Evolutionary conservation across 441 rosid species (phyloP), one percentile per base, ranked within the genome.

Genomic region (Gossypium gossypioides): DNA sequence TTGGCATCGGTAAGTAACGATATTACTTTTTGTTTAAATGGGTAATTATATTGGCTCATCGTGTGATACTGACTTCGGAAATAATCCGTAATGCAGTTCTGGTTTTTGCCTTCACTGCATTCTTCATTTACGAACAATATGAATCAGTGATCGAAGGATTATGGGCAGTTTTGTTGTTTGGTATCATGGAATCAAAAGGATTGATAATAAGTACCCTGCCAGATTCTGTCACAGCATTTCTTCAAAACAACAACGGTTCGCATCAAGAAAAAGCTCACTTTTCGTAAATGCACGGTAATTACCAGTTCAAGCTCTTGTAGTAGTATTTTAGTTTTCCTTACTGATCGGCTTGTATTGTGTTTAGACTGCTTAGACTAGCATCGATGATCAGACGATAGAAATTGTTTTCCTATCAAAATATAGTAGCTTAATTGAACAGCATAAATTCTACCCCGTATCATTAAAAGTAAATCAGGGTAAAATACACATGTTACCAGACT

Each of bases 81-180:
- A n/a, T 59, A 6, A 13, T 58, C 40, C 4, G 19, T 2, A 51
- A 72, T 74, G 86, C 93, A 93, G 98, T 75, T 15, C 81, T 93
- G 72, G 81, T 85, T 24, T 80, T 88, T 67, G 78, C 85, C 5
- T 91, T 91, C 81, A 90, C 95, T 0, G 88, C 78, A 72, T 91
- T 93, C 90, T 90, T 90, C 68, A 67, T 85, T 54, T 90, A 88
- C 50, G 96, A 91, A 80, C 97, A 91, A 85, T 84, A 90, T 29
- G 97, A 91, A 80, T 42, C 71, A 6, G 97, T 88, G 84, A 70
- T 93, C 2, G 84, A 88, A 71, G 87, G 84, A 63, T 21, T 89
- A 56, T 76, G 81, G 9, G 69, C 61, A 80, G 24, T 83, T 67
- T 67, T 90, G 40, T 12, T 34, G 3, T 69, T 40, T 32, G 50